phyloP scores from a whole-genome alignment of 306 rosid genomes.

The Malus orientalis region DNA sequence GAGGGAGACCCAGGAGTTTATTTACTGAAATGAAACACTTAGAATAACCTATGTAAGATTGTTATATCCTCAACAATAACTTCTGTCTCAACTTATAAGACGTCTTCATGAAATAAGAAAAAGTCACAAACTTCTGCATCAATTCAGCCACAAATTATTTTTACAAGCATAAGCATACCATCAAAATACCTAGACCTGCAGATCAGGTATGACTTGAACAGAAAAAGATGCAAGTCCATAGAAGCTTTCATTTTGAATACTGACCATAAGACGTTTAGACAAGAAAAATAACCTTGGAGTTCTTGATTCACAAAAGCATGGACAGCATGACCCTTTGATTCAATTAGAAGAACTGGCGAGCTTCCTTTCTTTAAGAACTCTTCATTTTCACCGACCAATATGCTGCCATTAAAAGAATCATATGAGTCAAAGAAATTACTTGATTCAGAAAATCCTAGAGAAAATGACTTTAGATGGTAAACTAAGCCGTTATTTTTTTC shows the following conservation, averaged over 20 bases:
- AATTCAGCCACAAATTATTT: no score
- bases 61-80: no score
- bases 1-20: no score
- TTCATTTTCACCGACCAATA: conserved; percentile 54
- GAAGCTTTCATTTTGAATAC: neutral
- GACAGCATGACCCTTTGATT: conserved; percentile 87
- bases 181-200: no score
- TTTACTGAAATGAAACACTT: no score
- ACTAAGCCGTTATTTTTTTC: neutral
- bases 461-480: neutral
- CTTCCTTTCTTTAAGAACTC: conserved; percentile 69
- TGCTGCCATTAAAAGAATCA: conserved; percentile 40
- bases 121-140: no score
- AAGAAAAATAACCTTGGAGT: conserved; percentile 53
- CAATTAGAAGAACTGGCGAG: conserved; percentile 57
- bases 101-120: no score
- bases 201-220: no score
- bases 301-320: conserved; percentile 81
- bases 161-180: no score
- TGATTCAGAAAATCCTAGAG: neutral
- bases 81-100: no score
- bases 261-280: neutral
- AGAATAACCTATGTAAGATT: no score
- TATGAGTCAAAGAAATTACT: conserved; percentile 13
- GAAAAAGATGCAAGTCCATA: no score